Conservation (phyloP, 2,329 filamentous ascomycete genomes). For the Neonectria punicea region DNA sequence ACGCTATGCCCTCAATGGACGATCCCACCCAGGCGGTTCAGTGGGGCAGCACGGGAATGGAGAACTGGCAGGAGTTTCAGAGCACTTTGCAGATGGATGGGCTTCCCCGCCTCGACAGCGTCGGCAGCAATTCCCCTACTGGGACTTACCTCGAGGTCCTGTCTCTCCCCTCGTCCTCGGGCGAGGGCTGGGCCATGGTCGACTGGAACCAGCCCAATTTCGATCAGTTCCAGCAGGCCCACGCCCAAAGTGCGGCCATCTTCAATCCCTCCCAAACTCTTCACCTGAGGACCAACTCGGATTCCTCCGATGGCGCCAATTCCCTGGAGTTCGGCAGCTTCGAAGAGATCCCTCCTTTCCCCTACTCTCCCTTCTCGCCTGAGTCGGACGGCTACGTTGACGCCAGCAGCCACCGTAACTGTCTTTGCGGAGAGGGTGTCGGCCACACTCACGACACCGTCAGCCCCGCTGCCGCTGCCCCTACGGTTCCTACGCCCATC, state of each 20-base stretch:
- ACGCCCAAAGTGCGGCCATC: slow-evolving; percentile 71
- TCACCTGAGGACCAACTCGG: slow-evolving; percentile 86
- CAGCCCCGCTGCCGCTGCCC: slow-evolving; percentile 74
- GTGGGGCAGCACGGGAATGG: slow-evolving; percentile 71
- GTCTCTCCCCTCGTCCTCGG: slow-evolving; percentile 82
- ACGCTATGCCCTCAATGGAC: slow-evolving; percentile 65
- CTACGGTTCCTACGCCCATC: slow-evolving; percentile 75
- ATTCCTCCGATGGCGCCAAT: slow-evolving; percentile 79
- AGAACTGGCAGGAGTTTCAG: slow-evolving; percentile 84
- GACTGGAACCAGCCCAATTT: slow-evolving; percentile 76
- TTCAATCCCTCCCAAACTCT: slow-evolving; percentile 94
- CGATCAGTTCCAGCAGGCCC: slow-evolving; percentile 67
- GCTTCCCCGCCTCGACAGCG: slow-evolving; percentile 52
- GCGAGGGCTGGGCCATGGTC: slow-evolving; percentile 88
- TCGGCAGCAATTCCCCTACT: slow-evolving; percentile 58
- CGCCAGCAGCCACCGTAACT: slow-evolving; percentile 68
- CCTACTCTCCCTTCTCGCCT: slow-evolving; percentile 84
- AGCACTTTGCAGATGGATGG: slow-evolving; percentile 65
- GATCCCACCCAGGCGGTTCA: slow-evolving; percentile 65
- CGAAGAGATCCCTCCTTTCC: slow-evolving; percentile 78
- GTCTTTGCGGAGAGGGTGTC: slow-evolving; percentile 64
- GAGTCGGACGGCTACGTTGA: slow-evolving; percentile 80
- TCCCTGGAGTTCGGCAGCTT: slow-evolving; percentile 79
- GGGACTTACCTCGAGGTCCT: slow-evolving; percentile 81
- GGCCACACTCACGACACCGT: slow-evolving; percentile 65